Percentiles rank a stretch among this genome's conserved stretches.
These are phyloP conservation scores for Keithomyces neogunnii DNA, from an alignment of 2,329 filamentous ascomycete species.

Conservation along the genomic window DNA sequence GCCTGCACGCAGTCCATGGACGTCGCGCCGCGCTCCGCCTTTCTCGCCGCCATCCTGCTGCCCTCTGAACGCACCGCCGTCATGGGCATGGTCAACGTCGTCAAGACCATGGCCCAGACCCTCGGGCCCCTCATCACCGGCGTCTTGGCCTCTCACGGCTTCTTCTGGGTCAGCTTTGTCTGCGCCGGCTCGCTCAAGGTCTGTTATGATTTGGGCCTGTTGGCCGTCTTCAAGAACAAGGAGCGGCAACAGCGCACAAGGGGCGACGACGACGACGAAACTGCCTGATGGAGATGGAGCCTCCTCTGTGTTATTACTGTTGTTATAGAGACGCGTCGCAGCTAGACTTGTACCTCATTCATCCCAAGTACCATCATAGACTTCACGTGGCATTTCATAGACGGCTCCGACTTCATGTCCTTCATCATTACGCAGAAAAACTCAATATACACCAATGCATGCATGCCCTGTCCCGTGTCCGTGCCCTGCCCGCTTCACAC, in stretches of 20 bases:
- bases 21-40: conserved; percentile 59
- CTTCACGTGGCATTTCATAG: background rate
- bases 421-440: too few relatives aligned
- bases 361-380: too few relatives aligned
- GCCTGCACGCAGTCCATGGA: conserved; percentile 62
- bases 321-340: too few relatives aligned
- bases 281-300: background rate
- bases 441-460: background rate
- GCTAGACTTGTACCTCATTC: too few relatives aligned
- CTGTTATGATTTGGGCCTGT: conserved; percentile 49
- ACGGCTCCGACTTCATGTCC: background rate
- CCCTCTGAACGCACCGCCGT: conserved; percentile 61
- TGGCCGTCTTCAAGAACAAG: conserved; percentile 24
- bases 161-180: conserved; percentile 56
- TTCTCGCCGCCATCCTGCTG: conserved; percentile 56
- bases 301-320: background rate
- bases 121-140: conserved; percentile 57
- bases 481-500: background rate
- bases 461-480: too few relatives aligned
- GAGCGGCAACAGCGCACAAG: conserved; percentile 1
- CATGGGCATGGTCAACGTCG: conserved; percentile 62
- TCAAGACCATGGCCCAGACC: conserved; percentile 57
- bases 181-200: conserved; percentile 55
- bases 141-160: conserved; percentile 42
- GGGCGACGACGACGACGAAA: background rate